Evolutionary conservation across 208 protist species (phyloP).

Genomic region (Kentomonas sorsogonicus): DNA sequence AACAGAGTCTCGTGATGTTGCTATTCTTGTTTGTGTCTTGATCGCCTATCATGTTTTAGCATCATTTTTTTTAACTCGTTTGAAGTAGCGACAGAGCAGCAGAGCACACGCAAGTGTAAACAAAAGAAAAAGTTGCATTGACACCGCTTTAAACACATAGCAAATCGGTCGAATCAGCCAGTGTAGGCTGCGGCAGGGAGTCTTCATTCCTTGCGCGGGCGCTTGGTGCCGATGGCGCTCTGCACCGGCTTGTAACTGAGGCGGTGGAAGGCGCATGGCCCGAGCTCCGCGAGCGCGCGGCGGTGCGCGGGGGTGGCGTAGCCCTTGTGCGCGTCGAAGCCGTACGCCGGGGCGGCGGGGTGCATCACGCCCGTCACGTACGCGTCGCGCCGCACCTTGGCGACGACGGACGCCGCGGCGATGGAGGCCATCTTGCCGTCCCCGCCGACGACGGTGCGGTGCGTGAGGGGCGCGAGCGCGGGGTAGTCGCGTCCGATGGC

Average conservation of each 20-base stretch:
- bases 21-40: too few relatives aligned
- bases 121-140: too few relatives aligned
- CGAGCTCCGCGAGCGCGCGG: slow-evolving; percentile 13
- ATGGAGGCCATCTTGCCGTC: slow-evolving; percentile 29
- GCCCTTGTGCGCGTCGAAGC: slow-evolving; percentile 44
- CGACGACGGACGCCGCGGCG: slow-evolving; percentile 34
- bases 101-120: too few relatives aligned
- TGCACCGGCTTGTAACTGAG: slow-evolving; percentile 29
- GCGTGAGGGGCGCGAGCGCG: slow-evolving; percentile 15
- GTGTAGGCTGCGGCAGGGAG: too few relatives aligned
- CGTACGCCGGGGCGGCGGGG: slow-evolving; percentile 24
- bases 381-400: slow-evolving; percentile 39
- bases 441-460: slow-evolving; percentile 27
- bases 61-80: too few relatives aligned
- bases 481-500: slow-evolving; percentile 22
- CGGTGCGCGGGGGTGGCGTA: slow-evolving; percentile 38
- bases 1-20: too few relatives aligned
- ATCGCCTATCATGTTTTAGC: too few relatives aligned
- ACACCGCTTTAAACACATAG: too few relatives aligned
- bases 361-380: slow-evolving; percentile 33
- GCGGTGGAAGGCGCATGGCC: slow-evolving; percentile 27
- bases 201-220: too few relatives aligned
- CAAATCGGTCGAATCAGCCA: too few relatives aligned
- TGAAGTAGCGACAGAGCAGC: too few relatives aligned
- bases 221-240: too few relatives aligned